Conservation (phyloP, 768 basidiomycete species). For the Hygrocybe coccinea region DNA sequence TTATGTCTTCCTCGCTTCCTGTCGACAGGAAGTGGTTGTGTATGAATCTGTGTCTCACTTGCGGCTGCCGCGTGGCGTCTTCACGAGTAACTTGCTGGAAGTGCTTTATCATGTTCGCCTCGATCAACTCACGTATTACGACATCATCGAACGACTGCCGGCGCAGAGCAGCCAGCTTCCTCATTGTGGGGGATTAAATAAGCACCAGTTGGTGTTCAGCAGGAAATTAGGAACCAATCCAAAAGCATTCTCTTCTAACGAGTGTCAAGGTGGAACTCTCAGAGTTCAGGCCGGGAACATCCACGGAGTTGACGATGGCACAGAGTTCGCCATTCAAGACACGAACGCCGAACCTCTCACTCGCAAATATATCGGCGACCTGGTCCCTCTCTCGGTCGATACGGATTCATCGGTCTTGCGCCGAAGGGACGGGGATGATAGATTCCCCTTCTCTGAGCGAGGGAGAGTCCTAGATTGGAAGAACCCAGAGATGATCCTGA, state of each 20-base stretch:
- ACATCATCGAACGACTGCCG: slow-evolving; percentile 9
- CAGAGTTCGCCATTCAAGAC: background rate
- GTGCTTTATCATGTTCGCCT: background rate
- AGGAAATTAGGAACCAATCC: background rate
- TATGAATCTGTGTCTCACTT: too few species aligned
- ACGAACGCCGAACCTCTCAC: background rate
- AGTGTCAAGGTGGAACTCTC: background rate
- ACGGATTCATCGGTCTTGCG: background rate
- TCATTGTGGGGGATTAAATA: slow-evolving; percentile 13
- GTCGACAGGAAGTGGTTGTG: slow-evolving; percentile 11
- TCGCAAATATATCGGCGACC: background rate
- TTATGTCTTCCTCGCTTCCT: slow-evolving; percentile 17
- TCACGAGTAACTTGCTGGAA: background rate
- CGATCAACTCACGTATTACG: background rate
- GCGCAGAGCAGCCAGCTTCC: slow-evolving; percentile 12
- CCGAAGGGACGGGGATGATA: background rate
- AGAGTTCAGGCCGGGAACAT: background rate
- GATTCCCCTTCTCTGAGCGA: background rate
- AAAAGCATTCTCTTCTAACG: background rate
- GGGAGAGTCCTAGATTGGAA: background rate
- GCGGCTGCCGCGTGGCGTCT: slow-evolving; percentile 13
- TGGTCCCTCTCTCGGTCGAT: background rate
- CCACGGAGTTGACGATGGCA: slow-evolving; percentile 2
- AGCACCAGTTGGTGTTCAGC: slow-evolving; percentile 10
- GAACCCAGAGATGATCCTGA: background rate